Evolutionary conservation across 768 basidiomycete species (phyloP), one percentile per base, ranked within the genome.

Genomic region (Lentinus tigrinus): DNA sequence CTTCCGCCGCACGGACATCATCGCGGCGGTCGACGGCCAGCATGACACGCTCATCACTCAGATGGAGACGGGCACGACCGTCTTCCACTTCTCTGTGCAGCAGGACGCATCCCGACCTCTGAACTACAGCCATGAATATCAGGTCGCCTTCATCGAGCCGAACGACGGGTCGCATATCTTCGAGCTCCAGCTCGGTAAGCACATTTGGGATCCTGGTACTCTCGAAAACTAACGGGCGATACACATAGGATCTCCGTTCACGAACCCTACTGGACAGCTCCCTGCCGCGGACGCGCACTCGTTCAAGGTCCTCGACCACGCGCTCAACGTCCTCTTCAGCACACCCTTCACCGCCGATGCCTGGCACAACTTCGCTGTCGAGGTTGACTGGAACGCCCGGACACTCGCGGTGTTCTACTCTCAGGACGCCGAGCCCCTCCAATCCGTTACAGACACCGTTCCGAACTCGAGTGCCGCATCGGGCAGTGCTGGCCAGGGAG

Each of bases 361-460:
- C 17, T 86, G 85, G 83, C 84, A 85, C 67, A 86, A 85, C 69
- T 83, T 85, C 63, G 84, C 81, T 0, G 65, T 85, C 38, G 76
- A 77, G 54, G 77, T 86, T 37, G 79, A 84, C 67, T 88, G 83
- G 84, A 73, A 73, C 19, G 68, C 73, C 19, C 73, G 72, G 47
- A 83, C 82, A 1, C 73, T 85, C 17, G 73, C 70, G 8, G 78
- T 82, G 3, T 78, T 78, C 42, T 85, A 83, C 65, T 87, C 85
- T 0, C 65, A 61, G 11, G 75, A 80, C 28, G 74, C 57, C 3
- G 37, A 54, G 6, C 67, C 69, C 0, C 75, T 86, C 7, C 59
- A 69, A 48, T 66, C 74, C 4, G 85, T 85, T 17, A 78, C 79
- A 2, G 64, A 66, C 7, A 68, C 75, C 1, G 62, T 74, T 26